Conservation (phyloP, 179 eudicot genomes). For the Beta macrorhiza region DNA sequence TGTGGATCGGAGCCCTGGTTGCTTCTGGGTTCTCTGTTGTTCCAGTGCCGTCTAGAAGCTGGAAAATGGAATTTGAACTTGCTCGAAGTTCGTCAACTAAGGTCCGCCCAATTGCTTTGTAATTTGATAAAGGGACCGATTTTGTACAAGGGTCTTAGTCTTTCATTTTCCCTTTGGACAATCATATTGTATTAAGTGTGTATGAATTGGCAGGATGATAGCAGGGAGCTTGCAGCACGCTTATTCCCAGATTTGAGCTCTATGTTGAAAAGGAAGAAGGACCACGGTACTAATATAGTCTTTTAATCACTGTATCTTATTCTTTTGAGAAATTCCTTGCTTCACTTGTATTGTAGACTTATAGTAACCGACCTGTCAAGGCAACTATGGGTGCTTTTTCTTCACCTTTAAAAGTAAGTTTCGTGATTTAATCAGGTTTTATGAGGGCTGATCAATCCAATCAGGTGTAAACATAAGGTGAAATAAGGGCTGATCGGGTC, state of each 20-base stretch:
- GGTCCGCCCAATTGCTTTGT: constrained; percentile 43
- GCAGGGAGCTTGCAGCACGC: constrained; percentile 77
- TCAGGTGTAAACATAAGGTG: too few relatives aligned
- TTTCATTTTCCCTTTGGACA: neutral
- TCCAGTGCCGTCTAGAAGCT: constrained; percentile 68
- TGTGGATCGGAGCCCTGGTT: constrained; percentile 90
- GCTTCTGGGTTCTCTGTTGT: constrained; percentile 90
- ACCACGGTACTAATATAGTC: constrained; percentile 60
- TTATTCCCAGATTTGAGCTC: constrained; percentile 69
- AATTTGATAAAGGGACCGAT: neutral
- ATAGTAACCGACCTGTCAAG: neutral
- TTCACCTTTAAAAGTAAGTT: too few relatives aligned
- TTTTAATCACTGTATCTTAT: neutral
- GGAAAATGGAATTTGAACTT: constrained; percentile 81
- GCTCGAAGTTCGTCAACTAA: constrained; percentile 62
- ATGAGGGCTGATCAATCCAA: too few relatives aligned
- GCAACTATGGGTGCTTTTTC: too few relatives aligned
- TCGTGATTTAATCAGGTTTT: too few relatives aligned
- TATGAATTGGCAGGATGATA: constrained; percentile 64
- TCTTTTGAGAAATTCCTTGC: neutral
- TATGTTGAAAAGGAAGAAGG: constrained; percentile 79
- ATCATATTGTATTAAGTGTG: neutral
- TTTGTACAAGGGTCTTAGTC: neutral
- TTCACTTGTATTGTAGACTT: neutral
- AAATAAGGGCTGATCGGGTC: too few relatives aligned